These are phyloP conservation scores for Rhododendron vialii DNA, from an alignment of 148 eudicot species.

Conservation along the genomic window DNA sequence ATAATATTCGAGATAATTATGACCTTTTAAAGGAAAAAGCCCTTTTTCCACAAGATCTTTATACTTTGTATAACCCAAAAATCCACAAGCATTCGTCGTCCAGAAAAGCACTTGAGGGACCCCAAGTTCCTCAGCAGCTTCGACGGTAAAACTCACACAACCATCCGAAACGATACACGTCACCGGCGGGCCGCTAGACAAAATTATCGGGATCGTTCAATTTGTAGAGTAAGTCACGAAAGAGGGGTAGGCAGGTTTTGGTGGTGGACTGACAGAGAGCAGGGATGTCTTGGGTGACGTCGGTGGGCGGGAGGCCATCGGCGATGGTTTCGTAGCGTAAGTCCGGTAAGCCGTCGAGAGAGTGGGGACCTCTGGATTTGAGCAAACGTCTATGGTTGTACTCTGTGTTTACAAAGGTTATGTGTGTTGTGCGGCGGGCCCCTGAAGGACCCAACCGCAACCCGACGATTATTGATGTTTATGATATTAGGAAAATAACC, in stretches of 20 bases:
- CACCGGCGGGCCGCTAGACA: not conserved
- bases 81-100: not conserved
- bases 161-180: not conserved
- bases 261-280: not conserved
- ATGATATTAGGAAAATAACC: no score
- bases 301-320: not conserved
- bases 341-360: no score
- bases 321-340: no score
- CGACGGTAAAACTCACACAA: not conserved
- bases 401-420: no score
- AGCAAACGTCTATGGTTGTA: no score
- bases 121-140: not conserved
- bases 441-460: no score
- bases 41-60: not conserved
- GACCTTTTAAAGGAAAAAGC: not conserved
- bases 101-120: not conserved
- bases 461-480: no score
- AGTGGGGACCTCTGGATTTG: no score
- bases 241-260: not conserved
- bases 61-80: not conserved
- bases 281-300: not conserved
- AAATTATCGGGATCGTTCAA: not conserved
- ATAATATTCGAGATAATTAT: not conserved
- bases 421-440: no score
- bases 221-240: not conserved